phyloP scores from a whole-genome alignment of 306 rosid genomes.

The Castanopsis chinensis region DNA sequence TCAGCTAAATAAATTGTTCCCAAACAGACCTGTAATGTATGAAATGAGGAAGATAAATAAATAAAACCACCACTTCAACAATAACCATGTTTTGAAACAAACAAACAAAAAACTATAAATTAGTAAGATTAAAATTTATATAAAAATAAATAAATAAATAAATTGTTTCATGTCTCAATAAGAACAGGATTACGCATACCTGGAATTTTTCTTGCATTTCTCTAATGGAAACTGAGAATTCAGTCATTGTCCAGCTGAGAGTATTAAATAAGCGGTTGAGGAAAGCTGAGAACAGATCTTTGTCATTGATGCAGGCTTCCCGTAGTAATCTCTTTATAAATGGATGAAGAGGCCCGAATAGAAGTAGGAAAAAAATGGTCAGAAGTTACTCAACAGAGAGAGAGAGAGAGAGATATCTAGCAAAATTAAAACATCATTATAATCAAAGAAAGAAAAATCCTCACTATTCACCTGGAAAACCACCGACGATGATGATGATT shows the following conservation, averaged over 20 bases:
- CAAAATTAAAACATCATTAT: neutral
- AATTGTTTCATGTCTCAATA: neutral
- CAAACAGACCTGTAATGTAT: neutral
- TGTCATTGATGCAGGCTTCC: slow-evolving; percentile 74
- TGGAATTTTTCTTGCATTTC: slow-evolving; percentile 96
- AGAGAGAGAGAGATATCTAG: neutral
- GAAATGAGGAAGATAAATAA: neutral
- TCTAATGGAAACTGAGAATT: slow-evolving; percentile 87
- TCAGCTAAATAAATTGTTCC: too few species aligned
- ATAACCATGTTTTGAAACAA: neutral
- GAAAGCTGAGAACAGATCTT: slow-evolving; percentile 84
- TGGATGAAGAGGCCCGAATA: slow-evolving; percentile 24
- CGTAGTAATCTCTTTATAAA: slow-evolving; percentile 64
- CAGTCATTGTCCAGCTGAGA: slow-evolving; percentile 99
- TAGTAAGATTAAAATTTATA: neutral
- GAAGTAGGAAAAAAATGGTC: slow-evolving; percentile 1
- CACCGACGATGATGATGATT: slow-evolving; percentile 77
- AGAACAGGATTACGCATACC: slow-evolving; percentile 30
- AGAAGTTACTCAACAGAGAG: slow-evolving; percentile 23
- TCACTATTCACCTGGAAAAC: slow-evolving; percentile 67
- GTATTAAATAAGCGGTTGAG: slow-evolving; percentile 94
- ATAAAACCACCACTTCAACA: too few species aligned
- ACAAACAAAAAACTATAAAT: too few species aligned
- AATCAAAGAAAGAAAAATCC: neutral
- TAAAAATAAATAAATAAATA: neutral